Percentiles rank a stretch among this genome's conserved stretches.
Evolutionary conservation across 2,329 filamentous ascomycete genomes (phyloP).

Genomic region (Aspergillus cejpii): DNA sequence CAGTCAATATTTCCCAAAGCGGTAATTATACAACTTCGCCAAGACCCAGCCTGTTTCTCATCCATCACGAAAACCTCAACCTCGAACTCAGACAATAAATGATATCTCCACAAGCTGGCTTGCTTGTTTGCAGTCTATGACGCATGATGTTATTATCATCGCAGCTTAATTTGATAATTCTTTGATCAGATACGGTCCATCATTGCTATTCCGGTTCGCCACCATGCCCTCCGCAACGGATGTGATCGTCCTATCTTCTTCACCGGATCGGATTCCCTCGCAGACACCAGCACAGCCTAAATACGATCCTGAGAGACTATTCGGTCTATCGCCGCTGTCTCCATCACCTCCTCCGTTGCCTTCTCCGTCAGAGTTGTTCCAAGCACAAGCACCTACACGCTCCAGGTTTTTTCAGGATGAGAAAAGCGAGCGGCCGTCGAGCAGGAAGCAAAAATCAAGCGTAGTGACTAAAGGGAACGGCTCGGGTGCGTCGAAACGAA

Average conservation of each 20-base stretch:
- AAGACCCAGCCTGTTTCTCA: constrained; percentile 20
- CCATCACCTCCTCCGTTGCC: constrained; percentile 22
- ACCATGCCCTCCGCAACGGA: constrained; percentile 37
- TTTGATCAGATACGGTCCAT: not conserved
- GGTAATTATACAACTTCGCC: constrained; percentile 32
- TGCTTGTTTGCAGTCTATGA: not conserved
- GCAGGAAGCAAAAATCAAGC: constrained; percentile 10
- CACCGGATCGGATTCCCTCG: constrained; percentile 31
- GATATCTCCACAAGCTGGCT: not conserved
- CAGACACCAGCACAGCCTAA: constrained; percentile 26
- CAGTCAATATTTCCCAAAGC: constrained; percentile 18
- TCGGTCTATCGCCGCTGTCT: constrained; percentile 16
- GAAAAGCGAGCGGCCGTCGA: constrained; percentile 2
- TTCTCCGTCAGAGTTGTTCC: constrained; percentile 25
- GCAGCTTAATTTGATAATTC: not conserved
- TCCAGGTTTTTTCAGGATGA: constrained; percentile 23
- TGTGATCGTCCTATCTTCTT: constrained; percentile 39
- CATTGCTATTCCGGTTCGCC: constrained; percentile 8
- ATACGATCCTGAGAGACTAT: constrained; percentile 11
- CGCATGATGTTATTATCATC: not conserved
- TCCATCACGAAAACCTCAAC: not conserved
- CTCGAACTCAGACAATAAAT: not conserved
- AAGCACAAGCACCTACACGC: constrained; percentile 14
- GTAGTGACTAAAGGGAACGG: constrained; percentile 9
- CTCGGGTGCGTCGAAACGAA: constrained; percentile 4